These are phyloP conservation scores for Amauroascus niger DNA, from an alignment of 2,329 filamentous ascomycete genomes.

Conservation along the genomic window DNA sequence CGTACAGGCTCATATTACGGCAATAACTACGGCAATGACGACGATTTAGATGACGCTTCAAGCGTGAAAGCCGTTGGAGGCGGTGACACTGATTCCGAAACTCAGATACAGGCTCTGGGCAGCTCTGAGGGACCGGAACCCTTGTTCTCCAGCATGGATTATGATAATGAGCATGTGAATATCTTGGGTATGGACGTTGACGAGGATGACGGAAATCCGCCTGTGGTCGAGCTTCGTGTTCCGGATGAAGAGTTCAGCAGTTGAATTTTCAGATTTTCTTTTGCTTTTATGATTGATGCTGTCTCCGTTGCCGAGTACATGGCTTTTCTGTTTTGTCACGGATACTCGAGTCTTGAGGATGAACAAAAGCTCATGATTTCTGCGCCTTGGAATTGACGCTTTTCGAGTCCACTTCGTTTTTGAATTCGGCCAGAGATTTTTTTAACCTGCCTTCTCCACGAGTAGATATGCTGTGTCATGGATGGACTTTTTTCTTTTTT, in stretches of 20 bases:
- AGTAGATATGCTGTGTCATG: not conserved
- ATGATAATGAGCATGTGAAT: slow-evolving; percentile 3
- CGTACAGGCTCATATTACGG: slow-evolving; percentile 23
- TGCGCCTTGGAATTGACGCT: not conserved
- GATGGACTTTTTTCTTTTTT: not conserved
- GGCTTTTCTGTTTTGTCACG: not conserved
- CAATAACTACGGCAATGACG: slow-evolving; percentile 28
- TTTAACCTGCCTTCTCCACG: not conserved
- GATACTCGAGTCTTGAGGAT: too few relatives aligned
- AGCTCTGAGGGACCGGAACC: slow-evolving; percentile 6
- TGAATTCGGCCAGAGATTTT: not conserved
- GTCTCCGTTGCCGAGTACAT: not conserved
- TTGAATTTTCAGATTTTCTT: not conserved
- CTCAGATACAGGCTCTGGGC: slow-evolving; percentile 16
- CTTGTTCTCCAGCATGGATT: slow-evolving; percentile 7
- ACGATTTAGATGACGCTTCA: slow-evolving; percentile 30
- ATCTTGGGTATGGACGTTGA: slow-evolving; percentile 16
- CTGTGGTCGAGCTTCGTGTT: slow-evolving; percentile 36
- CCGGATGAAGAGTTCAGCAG: slow-evolving; percentile 26
- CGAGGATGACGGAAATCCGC: slow-evolving; percentile 31
- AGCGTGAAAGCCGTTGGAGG: slow-evolving; percentile 35
- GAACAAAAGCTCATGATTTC: not conserved
- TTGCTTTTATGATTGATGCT: not conserved
- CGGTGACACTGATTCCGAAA: slow-evolving; percentile 24
- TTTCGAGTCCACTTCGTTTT: not conserved